These are phyloP conservation scores for Aureobasidium sp. DNA, from an alignment of 2,329 filamentous ascomycete genomes.

Conservation along the genomic window DNA sequence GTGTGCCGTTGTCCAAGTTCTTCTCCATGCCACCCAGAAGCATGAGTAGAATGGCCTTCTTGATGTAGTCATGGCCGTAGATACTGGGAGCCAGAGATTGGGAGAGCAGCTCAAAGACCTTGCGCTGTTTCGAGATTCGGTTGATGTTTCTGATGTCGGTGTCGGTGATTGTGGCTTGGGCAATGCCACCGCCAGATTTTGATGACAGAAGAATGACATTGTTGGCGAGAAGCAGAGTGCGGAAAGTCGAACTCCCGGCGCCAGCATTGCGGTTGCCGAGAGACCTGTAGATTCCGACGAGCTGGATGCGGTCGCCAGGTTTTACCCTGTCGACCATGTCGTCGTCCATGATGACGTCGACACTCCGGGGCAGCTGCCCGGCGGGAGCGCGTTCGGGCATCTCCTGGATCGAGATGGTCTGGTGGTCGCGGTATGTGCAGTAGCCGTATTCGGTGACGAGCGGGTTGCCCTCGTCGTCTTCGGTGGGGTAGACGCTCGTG, in stretches of 20 bases:
- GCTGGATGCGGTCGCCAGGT: conserved; percentile 88
- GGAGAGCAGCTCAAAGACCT: conserved; percentile 84
- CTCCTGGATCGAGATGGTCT: conserved; percentile 96
- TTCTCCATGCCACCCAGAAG: conserved; percentile 94
- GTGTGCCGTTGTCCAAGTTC: conserved; percentile 95
- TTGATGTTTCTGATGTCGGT: conserved; percentile 98
- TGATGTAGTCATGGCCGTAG: conserved; percentile 94
- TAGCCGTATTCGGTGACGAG: conserved; percentile 93
- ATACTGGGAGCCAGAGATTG: conserved; percentile 95
- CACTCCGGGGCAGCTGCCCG: conserved; percentile 87
- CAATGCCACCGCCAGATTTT: conserved; percentile 90
- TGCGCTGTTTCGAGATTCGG: conserved; percentile 89
- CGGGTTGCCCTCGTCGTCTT: conserved; percentile 89
- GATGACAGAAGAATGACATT: conserved; percentile 91
- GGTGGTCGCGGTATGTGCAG: conserved; percentile 91
- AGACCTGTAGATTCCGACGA: conserved; percentile 93
- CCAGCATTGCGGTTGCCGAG: conserved; percentile 90
- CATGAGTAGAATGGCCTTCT: conserved; percentile 94
- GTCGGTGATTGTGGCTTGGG: conserved; percentile 86
- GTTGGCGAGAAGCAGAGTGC: conserved; percentile 88
- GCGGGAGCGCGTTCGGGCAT: conserved; percentile 97
- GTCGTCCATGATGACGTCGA: conserved; percentile 94
- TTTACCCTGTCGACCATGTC: conserved; percentile 93
- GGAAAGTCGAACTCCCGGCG: conserved; percentile 86
- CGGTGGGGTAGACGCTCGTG: conserved; percentile 86